Evolutionary conservation across 208 protist species (phyloP), one percentile per base, ranked within the genome.

Genomic region (Giardia muris): DNA sequence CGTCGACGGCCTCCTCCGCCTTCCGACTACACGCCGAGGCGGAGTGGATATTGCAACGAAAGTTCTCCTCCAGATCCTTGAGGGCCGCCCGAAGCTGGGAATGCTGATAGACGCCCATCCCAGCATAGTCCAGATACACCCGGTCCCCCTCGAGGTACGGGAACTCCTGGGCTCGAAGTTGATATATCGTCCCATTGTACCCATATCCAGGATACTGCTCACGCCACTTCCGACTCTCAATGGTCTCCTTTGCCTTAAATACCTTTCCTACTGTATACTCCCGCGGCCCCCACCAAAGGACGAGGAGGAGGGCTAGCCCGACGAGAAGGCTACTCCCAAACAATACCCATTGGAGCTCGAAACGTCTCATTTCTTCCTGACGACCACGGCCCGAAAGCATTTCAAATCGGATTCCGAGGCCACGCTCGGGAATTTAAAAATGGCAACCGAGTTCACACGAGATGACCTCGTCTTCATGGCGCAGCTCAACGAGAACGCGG

Each of bases 401-500:
- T 76, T 76, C 57, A 76, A 76, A 76, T 76, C 57, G 57, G 30
- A 39, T 76, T 76, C 30, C 30, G 57, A 10, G 10, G 57, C 57
- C 10, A 76, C 10, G 57, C 30, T 76, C 57, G 30, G 30, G 39
- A 92, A 92, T 46, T 46, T n/a, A 86, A 45, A 87, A 45, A 92
- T 45, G 30, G 87, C n/a, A 43, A 30, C 10, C 19, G 57, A 10
- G 30, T 76, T 76, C 30, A 76, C 86, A 47, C 93, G 97, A 76
- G 97, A 98, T 92, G 96, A 97, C 92, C 96, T 96, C 67, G 97
- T 98, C 89, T 97, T 97, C 93, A 96, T 96, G 86, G 97, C 97
- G 43, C 98, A 98, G 94, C 95, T 99, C 43, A 97, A 97, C 46
- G 98, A 99, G 95, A 97, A 99, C 95, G 98, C 97, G 94, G 98